These are phyloP conservation scores for Funneliformis geosporum DNA, from an alignment of 192 early-diverging fungal species.

Conservation along the genomic window DNA sequence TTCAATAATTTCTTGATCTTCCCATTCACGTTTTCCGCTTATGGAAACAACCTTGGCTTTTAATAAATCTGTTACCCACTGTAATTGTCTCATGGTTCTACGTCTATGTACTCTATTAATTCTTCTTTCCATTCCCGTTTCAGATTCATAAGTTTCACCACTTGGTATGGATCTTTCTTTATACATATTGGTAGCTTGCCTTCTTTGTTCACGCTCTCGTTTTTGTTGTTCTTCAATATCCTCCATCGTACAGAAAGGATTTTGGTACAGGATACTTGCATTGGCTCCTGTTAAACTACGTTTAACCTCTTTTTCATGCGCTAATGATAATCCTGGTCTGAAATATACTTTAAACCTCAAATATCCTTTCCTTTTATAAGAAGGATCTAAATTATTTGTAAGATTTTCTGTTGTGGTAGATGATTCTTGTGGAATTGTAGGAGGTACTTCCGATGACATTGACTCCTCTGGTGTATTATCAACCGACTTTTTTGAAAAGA, in stretches of 20 bases:
- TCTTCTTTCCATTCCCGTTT: neutral
- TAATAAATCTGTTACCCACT: neutral
- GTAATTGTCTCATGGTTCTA: neutral
- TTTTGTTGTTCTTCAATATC: neutral
- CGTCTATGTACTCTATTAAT: neutral
- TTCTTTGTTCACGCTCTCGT: neutral
- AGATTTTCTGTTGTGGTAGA: neutral
- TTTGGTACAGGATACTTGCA: conserved; percentile 1
- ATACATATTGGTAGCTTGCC: neutral
- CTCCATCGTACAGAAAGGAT: neutral
- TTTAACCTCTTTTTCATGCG: neutral
- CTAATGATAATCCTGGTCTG: neutral
- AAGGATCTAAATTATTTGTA: neutral
- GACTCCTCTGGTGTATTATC: neutral
- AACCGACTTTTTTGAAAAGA: neutral
- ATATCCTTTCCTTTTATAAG: neutral
- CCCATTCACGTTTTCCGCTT: neutral
- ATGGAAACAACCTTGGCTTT: neutral
- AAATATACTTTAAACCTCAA: conserved; percentile 6
- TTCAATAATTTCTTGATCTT: conserved; percentile 15
- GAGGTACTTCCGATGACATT: neutral
- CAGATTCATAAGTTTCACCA: neutral
- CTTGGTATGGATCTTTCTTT: neutral
- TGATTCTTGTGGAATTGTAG: neutral
- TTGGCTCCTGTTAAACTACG: conserved; percentile 2